A percentile compares a stretch with the other conserved stretches of the same genome.
Evolutionary conservation across 768 basidiomycete genomes (phyloP).

Genomic region (Lactarius indigo): DNA sequence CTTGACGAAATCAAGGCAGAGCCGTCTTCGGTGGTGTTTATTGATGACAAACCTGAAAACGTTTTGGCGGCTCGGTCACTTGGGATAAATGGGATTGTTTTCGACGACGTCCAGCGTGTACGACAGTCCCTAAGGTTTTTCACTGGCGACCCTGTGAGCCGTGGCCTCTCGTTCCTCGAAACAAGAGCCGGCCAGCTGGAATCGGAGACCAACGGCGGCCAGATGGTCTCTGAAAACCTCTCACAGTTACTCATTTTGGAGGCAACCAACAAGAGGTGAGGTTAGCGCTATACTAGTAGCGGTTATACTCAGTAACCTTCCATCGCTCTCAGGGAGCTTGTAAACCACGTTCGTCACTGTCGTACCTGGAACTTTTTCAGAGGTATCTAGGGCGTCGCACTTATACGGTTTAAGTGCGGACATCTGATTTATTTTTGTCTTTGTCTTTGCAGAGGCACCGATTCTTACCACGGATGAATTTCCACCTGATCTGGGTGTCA

Average conservation of each 20-base stretch:
- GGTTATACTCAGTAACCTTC: not conserved
- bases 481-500: conserved; percentile 57
- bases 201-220: conserved; percentile 44
- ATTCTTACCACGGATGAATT: conserved; percentile 46
- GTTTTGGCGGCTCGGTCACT: conserved; percentile 54
- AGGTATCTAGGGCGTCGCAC: too few species aligned
- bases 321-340: conserved; percentile 36
- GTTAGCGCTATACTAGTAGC: not conserved
- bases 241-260: conserved; percentile 58
- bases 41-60: conserved; percentile 60
- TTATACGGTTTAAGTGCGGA: too few species aligned
- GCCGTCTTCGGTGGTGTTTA: conserved; percentile 47
- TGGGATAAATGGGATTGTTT: conserved; percentile 53
- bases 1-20: conserved; percentile 43
- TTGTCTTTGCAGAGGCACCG: conserved; percentile 31
- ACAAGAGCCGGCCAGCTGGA: conserved; percentile 39
- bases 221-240: conserved; percentile 49
- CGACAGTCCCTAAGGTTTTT: conserved; percentile 46
- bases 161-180: conserved; percentile 42
- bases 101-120: conserved; percentile 41
- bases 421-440: too few species aligned
- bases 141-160: conserved; percentile 43
- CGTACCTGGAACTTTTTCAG: conserved; percentile 56
- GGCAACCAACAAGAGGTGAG: conserved; percentile 43
- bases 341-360: conserved; percentile 37